These are phyloP conservation scores for Penicillium riverlandense DNA, from an alignment of 495 filamentous ascomycete species.

Conservation along the genomic window DNA sequence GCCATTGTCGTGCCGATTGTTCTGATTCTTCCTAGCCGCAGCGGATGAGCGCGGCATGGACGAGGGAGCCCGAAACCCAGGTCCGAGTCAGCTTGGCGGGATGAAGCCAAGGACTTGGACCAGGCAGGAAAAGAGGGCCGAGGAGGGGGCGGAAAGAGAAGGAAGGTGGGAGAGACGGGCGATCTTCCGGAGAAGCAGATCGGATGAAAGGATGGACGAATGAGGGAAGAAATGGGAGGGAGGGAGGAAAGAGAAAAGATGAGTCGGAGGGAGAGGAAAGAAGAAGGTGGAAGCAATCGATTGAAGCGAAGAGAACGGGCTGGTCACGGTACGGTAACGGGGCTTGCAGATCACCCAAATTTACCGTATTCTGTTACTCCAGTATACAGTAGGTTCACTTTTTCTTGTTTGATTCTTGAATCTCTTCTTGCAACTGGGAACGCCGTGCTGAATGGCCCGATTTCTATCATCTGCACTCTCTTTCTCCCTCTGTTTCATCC, in stretches of 20 bases:
- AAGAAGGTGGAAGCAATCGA: conserved; percentile 9
- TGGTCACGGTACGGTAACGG: no score
- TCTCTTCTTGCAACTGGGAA: no score
- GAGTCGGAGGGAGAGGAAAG: conserved; percentile 7
- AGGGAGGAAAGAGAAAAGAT: background rate
- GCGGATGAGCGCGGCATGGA: conserved; percentile 70
- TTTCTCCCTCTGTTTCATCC: no score
- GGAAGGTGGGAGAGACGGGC: conserved; percentile 1
- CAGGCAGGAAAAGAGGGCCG: conserved; percentile 26
- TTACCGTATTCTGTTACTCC: no score
- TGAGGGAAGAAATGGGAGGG: conserved; percentile 1
- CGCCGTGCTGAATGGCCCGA: no score
- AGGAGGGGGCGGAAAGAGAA: conserved; percentile 4
- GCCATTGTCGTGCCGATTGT: conserved; percentile 84
- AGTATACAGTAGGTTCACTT: no score
- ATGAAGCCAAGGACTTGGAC: conserved; percentile 46
- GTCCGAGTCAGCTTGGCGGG: conserved; percentile 49
- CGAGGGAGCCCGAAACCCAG: conserved; percentile 40
- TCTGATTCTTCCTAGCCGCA: conserved; percentile 53
- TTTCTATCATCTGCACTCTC: no score
- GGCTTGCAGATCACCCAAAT: no score
- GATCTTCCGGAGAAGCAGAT: no score
- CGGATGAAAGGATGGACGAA: background rate
- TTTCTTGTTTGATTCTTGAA: no score
- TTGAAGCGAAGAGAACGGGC: conserved; percentile 9